These are phyloP conservation scores for Sanghuangporus weigelae DNA, from an alignment of 1,284 basidiomycete species.

Conservation along the genomic window DNA sequence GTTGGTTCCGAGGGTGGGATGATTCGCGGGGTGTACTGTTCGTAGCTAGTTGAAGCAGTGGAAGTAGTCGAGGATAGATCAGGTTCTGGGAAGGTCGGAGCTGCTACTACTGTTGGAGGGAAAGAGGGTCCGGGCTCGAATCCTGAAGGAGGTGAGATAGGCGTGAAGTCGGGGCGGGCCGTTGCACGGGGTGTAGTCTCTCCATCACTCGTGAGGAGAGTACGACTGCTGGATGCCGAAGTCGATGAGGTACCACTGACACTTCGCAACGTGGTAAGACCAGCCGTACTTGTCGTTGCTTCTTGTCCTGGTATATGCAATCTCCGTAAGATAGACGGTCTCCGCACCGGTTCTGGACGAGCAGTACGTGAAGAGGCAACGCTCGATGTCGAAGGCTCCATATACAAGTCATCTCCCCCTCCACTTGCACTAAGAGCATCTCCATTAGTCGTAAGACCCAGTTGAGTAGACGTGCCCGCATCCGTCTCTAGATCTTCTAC, in stretches of 20 bases:
- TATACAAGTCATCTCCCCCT: conserved; percentile 9
- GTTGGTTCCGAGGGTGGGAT: conserved; percentile 7
- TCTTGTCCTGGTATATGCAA: conserved; percentile 5
- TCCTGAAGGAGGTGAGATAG: background rate
- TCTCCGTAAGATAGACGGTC: conserved; percentile 10
- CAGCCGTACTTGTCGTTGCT: background rate
- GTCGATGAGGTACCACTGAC: background rate
- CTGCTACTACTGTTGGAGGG: background rate
- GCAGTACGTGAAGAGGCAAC: conserved; percentile 2
- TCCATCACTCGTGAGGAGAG: background rate
- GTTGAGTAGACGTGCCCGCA: background rate
- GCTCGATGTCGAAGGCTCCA: conserved; percentile 16
- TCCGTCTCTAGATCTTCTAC: background rate
- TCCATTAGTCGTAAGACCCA: background rate
- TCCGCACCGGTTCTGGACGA: background rate
- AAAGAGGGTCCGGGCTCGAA: background rate
- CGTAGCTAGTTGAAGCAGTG: background rate
- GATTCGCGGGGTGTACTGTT: background rate
- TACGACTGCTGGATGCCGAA: background rate
- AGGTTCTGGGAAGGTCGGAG: conserved; percentile 11
- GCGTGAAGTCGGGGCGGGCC: background rate
- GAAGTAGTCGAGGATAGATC: background rate
- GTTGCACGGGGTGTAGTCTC: conserved; percentile 8
- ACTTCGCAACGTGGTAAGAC: background rate
- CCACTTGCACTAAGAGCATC: conserved; percentile 3